phyloP scores from a whole-genome alignment of 2,329 filamentous ascomycete species.

The Colletotrichum ledebouriae region DNA sequence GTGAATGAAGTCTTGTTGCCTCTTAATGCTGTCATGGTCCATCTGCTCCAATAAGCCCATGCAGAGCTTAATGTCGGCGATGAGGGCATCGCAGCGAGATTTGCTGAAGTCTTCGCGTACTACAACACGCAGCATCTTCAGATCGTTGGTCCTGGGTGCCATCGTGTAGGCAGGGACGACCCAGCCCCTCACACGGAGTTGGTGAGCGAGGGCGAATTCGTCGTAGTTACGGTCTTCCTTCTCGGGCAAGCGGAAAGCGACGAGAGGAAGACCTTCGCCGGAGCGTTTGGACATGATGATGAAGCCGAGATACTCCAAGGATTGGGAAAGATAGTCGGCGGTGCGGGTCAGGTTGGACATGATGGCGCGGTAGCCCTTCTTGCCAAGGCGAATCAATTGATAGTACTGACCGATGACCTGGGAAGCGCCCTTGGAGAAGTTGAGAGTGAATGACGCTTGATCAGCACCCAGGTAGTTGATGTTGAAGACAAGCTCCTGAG shows the following conservation, averaged over 20 bases:
- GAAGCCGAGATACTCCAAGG: conserved; percentile 82
- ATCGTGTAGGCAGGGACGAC: conserved; percentile 97
- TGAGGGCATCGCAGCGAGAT: conserved; percentile 82
- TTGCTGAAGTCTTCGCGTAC: conserved; percentile 93
- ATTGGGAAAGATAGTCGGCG: conserved; percentile 85
- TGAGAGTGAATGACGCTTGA: conserved; percentile 95
- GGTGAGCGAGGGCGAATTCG: conserved; percentile 85
- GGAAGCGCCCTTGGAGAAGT: conserved; percentile 95
- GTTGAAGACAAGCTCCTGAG: conserved; percentile 96
- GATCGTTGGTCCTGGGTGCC: conserved; percentile 85
- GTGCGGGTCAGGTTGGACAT: conserved; percentile 94
- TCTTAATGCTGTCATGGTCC: conserved; percentile 78
- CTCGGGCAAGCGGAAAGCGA: conserved; percentile 78
- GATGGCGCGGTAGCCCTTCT: conserved; percentile 91
- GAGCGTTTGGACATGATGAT: conserved; percentile 86
- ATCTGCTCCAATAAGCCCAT: conserved; percentile 78
- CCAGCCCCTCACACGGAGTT: conserved; percentile 89
- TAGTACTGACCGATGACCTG: conserved; percentile 98
- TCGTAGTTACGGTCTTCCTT: conserved; percentile 72
- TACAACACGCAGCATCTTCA: conserved; percentile 94
- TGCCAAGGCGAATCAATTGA: conserved; percentile 94
- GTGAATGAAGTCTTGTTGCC: conserved; percentile 75
- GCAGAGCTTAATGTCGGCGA: conserved; percentile 84
- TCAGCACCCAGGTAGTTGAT: conserved; percentile 99
- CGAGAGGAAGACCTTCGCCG: conserved; percentile 86